Evolutionary conservation across 768 basidiomycete genomes (phyloP), one percentile per base, ranked within the genome.

Genomic region (Auricularia heimuer): DNA sequence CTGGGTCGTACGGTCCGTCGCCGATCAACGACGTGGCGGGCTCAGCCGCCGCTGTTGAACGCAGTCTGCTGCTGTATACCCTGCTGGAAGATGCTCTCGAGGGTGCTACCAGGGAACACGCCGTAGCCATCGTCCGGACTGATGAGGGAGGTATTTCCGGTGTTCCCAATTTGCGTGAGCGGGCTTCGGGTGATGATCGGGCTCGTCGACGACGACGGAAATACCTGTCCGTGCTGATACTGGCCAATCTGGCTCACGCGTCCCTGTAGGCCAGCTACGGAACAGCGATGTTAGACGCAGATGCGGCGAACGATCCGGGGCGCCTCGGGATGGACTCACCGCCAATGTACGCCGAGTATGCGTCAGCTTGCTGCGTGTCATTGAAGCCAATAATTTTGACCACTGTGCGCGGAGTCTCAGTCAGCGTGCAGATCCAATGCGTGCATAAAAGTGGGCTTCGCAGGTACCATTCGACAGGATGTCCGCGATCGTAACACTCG

Each of bases 51-150:
- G 39, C 47, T 18, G 47, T 51, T 51, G 18, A 51, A 18, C 47
- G 47, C 47, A 18, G 47, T 18, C 47, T 51, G 47, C 47, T 51
- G 64, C 54, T 33, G 33, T 29, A 33, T 54, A 10, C 54, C 64
- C 12, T 51, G 45, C 37, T 34, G 34, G 35, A 64, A 33, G 4
- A 56, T 35, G 4, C 16, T 37, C 35, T 60, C 60, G 54, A 64
- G 21, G 11, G 51, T 35, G 36, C 6, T 29, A 29, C 29, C 11
- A 11, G 54, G 29, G 44, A 56, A 64, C 37, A 54, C 36, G 2
- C 54, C 64, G 69, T 88, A 88, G 71, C 87, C 87, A 73, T 88
- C 87, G 64, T 85, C 84, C 34, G 87, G 87, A 3, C 85, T 84
- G n/a, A 29, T 18, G n/a, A 77, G 63, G 6, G 83, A 84, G 0